Evolutionary conservation across 2,329 filamentous ascomycete genomes (phyloP), one percentile per base, ranked within the genome.

Genomic region (Ophiostoma tasmaniense): DNA sequence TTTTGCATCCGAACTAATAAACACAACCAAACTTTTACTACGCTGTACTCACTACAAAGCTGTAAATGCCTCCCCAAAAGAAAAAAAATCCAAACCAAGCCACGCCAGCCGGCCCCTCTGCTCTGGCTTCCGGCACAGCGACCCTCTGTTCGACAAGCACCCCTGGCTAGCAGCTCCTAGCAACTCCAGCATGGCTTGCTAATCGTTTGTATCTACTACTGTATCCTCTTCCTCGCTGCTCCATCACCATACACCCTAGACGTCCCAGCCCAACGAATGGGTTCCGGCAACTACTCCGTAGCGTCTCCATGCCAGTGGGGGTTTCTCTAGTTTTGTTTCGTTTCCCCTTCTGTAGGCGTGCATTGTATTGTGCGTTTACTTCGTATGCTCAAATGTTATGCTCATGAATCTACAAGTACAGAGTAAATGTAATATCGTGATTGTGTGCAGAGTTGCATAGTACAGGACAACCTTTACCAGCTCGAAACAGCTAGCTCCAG

Each of bases 201-300:
- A n/a, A n/a, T n/a, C n/a, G n/a, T n/a, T n/a, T n/a, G n/a, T n/a
- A n/a, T n/a, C n/a, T n/a, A n/a, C n/a, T n/a, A n/a, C n/a, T n/a
- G n/a, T n/a, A n/a, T n/a, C n/a, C 61, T 64, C 70, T 33, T 39
- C 62, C 55, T 67, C 66, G 52, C 52, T 33, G 33, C 33, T 33
- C 33, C 33, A 33, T 33, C 33, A 33, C 33, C 33, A n/a, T n/a
- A n/a, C n/a, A 52, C 66, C 55, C 66, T 42, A 66, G 52, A 61
- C 61, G 68, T 65, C 66, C 70, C 68, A 70, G 70, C 69, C 70
- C 69, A 71, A 66, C 65, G 66, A 68, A 68, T 70, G 69, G 69
- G 69, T 69, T 68, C 69, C 69, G 69, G 69, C 67, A 70, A 59
- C 67, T 67, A 68, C 59, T 30, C 69, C 66, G 67, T 68, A 71